These are phyloP conservation scores for Grifola frondosa DNA, from an alignment of 1,284 basidiomycete species.

Conservation along the genomic window DNA sequence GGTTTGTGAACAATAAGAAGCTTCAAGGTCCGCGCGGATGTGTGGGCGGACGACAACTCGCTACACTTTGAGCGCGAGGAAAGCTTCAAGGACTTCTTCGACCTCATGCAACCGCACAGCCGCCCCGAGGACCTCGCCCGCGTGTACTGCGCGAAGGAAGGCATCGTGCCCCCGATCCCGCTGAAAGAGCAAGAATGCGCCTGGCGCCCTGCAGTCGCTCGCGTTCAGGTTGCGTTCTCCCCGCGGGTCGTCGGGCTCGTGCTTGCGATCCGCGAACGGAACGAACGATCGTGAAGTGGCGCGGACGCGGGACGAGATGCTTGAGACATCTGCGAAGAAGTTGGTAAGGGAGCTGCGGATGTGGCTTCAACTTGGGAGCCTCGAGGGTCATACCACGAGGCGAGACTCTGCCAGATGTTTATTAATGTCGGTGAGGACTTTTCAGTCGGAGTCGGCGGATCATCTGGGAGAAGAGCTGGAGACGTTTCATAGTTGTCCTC, in stretches of 20 bases:
- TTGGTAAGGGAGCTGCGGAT: conserved; percentile 41
- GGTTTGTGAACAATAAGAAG: too few species aligned
- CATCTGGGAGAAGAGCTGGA: too few species aligned
- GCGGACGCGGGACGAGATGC: conserved; percentile 51
- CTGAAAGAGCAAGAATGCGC: too few species aligned
- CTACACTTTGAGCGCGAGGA: conserved; percentile 73
- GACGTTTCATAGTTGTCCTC: too few species aligned
- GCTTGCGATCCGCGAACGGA: conserved; percentile 39
- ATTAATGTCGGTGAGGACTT: too few species aligned
- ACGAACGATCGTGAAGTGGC: conserved; percentile 61
- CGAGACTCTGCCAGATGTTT: too few species aligned
- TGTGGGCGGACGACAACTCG: conserved; percentile 67
- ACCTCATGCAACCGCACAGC: conserved; percentile 67
- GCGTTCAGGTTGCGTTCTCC: conserved; percentile 55
- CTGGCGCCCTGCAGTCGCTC: conserved; percentile 61
- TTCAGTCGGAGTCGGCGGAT: too few species aligned
- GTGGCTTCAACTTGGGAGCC: too few species aligned
- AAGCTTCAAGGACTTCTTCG: conserved; percentile 72
- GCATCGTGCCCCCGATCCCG: conserved; percentile 46
- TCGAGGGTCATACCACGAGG: too few species aligned
- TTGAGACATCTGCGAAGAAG: conserved; percentile 58
- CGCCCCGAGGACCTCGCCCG: conserved; percentile 72
- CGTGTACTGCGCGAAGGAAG: conserved; percentile 54
- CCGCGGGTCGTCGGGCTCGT: conserved; percentile 58
- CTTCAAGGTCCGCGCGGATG: conserved; percentile 77